A percentile compares a stretch with the other conserved stretches of the same genome.
Conservation (phyloP, 164 flowering plant species). For the Piper longum region DNA sequence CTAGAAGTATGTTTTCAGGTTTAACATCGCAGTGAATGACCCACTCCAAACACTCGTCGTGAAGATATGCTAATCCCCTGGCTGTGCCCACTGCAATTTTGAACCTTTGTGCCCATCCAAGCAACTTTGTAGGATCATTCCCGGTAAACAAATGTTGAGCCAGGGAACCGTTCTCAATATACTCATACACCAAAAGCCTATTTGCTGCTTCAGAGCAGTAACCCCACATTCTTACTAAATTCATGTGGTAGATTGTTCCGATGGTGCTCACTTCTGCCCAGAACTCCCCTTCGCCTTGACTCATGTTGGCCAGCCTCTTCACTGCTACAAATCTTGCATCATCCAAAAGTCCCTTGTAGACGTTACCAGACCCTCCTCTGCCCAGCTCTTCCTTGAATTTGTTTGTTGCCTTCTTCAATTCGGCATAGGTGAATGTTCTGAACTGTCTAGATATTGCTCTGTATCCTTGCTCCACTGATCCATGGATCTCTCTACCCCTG, state of each 20-base stretch:
- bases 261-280: slow-evolving; percentile 18
- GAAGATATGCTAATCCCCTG: slow-evolving; percentile 39
- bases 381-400: slow-evolving; percentile 15
- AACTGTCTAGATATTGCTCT: slow-evolving; percentile 7
- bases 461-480: slow-evolving; percentile 6
- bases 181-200: slow-evolving; percentile 13
- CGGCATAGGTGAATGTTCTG: slow-evolving; percentile 12
- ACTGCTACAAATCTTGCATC: slow-evolving; percentile 13
- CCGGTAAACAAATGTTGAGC: slow-evolving; percentile 9
- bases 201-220: slow-evolving; percentile 9
- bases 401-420: slow-evolving; percentile 12
- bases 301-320: slow-evolving; percentile 11
- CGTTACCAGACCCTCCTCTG: slow-evolving; percentile 14
- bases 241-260: slow-evolving; percentile 16
- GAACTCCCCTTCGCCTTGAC: slow-evolving; percentile 14
- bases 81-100: slow-evolving; percentile 22
- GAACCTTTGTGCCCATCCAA: slow-evolving; percentile 9
- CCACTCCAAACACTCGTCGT: slow-evolving; percentile 64
- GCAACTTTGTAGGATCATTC: neutral
- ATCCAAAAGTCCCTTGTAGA: slow-evolving; percentile 10
- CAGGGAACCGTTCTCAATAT: slow-evolving; percentile 12
- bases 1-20: slow-evolving; percentile 69
- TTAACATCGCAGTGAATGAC: slow-evolving; percentile 78
- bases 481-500: neutral
- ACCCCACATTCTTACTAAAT: slow-evolving; percentile 19